phyloP scores from a whole-genome alignment of 805 yeast species.

The Kodamaea nitidulidarum region DNA sequence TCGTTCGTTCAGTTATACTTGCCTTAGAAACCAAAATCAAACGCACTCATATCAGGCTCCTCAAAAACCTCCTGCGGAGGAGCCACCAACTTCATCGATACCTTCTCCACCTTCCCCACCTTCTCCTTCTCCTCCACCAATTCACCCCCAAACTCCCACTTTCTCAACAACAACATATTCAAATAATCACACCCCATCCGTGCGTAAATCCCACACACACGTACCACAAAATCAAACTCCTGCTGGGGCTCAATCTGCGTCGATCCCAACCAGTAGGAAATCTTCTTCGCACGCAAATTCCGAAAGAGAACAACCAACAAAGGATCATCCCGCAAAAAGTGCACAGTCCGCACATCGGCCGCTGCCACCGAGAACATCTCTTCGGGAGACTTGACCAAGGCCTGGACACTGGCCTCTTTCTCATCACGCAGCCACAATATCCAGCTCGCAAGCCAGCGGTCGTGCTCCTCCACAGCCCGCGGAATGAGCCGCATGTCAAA shows the following conservation, averaged over 20 bases:
- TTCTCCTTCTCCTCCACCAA: not conserved
- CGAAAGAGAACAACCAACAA: constrained; percentile 65
- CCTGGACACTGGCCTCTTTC: constrained; percentile 50
- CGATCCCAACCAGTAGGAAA: constrained; percentile 49
- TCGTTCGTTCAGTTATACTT: too few species aligned
- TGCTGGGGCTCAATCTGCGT: constrained; percentile 35
- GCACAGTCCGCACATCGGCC: constrained; percentile 1
- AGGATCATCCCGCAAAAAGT: constrained; percentile 72
- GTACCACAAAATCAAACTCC: constrained; percentile 61
- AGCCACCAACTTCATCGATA: constrained; percentile 7
- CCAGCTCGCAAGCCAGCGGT: constrained; percentile 82
- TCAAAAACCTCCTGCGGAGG: constrained; percentile 56
- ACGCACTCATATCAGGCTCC: constrained; percentile 77
- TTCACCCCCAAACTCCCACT: constrained; percentile 55
- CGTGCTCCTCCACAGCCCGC: constrained; percentile 54
- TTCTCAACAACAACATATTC: constrained; percentile 55
- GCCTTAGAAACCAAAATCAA: constrained; percentile 42
- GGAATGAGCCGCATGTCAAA: constrained; percentile 39
- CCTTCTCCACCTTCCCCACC: constrained; percentile 10
- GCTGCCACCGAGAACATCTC: constrained; percentile 19
- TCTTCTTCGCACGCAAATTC: constrained; percentile 51
- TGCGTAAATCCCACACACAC: constrained; percentile 63
- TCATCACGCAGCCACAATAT: constrained; percentile 59
- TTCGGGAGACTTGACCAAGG: constrained; percentile 56
- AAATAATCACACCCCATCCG: constrained; percentile 91